phyloP scores from a whole-genome alignment of 257 asterid species.

The Petunia secreta region DNA sequence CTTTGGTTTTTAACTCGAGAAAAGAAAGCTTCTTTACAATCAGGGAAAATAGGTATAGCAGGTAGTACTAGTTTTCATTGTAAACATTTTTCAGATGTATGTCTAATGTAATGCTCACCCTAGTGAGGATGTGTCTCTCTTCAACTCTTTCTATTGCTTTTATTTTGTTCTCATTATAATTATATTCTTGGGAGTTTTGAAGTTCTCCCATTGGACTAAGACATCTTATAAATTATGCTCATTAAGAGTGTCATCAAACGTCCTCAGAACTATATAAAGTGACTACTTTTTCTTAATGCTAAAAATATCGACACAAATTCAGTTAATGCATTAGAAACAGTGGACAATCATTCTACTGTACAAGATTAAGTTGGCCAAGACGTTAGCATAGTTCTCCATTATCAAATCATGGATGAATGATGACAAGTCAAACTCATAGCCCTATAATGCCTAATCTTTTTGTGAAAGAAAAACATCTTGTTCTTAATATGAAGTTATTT shows the following conservation, averaged over 20 bases:
- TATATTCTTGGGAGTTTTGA: background rate
- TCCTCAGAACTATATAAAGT: too few species aligned
- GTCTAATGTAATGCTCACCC: background rate
- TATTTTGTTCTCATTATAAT: background rate
- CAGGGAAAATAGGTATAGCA: background rate
- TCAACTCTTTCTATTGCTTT: background rate
- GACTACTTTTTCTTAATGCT: too few species aligned
- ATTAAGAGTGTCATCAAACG: too few species aligned
- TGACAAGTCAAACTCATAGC: background rate
- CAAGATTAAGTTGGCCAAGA: background rate
- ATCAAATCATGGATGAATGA: background rate
- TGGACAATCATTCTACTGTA: too few species aligned
- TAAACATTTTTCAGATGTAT: constrained; percentile 18
- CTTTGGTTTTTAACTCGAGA: background rate
- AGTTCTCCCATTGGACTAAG: background rate
- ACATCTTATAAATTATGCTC: background rate
- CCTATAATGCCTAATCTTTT: too few species aligned
- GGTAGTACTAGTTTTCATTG: background rate
- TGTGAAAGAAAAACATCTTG: background rate
- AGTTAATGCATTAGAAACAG: too few species aligned
- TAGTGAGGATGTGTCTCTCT: background rate
- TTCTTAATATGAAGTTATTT: background rate
- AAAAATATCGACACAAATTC: too few species aligned
- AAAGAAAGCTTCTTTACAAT: constrained; percentile 1
- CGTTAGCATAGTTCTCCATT: background rate